phyloP scores from a whole-genome alignment of 306 rosid genomes.

The Vicia faba region DNA sequence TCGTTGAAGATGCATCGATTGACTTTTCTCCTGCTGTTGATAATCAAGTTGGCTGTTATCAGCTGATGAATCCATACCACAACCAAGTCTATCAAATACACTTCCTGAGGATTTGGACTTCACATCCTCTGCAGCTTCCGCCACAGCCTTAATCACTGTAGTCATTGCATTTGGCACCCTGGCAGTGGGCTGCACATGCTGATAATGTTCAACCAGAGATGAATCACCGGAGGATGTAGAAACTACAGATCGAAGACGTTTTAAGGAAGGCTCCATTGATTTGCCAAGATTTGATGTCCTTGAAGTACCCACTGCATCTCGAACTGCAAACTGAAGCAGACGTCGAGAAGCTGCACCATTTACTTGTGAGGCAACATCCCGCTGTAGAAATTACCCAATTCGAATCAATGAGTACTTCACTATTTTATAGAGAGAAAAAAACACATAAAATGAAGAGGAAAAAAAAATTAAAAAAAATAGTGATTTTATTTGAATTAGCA shows the following conservation, averaged over 20 bases:
- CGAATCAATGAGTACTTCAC: constrained; percentile 26
- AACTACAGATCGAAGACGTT: constrained; percentile 94
- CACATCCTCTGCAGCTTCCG: constrained; percentile 92
- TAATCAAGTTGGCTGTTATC: constrained; percentile 45
- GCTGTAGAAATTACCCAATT: constrained; percentile 52
- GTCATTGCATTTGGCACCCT: constrained; percentile 80
- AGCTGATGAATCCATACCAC: constrained; percentile 50
- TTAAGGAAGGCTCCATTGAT: constrained; percentile 57
- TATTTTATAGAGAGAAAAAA: not conserved
- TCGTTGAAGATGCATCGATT: constrained; percentile 42
- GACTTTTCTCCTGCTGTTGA: constrained; percentile 49
- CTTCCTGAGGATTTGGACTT: constrained; percentile 73
- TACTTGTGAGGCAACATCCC: constrained; percentile 58
- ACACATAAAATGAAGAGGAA: constrained; percentile 3
- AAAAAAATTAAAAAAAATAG: not conserved
- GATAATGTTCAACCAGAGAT: constrained; percentile 57
- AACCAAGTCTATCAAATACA: constrained; percentile 92
- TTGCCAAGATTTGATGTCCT: constrained; percentile 49
- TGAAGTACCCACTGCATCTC: constrained; percentile 81
- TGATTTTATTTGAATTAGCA: constrained; percentile 25
- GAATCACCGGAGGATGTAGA: constrained; percentile 64
- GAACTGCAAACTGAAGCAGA: constrained; percentile 87
- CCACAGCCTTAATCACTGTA: constrained; percentile 83
- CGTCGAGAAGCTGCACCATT: constrained; percentile 74
- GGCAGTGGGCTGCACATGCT: constrained; percentile 52